Percentiles rank a stretch among this genome's conserved stretches.
These are phyloP conservation scores for Cryptococcus sp. DNA, from an alignment of 1,284 basidiomycete species.

Conservation along the genomic window DNA sequence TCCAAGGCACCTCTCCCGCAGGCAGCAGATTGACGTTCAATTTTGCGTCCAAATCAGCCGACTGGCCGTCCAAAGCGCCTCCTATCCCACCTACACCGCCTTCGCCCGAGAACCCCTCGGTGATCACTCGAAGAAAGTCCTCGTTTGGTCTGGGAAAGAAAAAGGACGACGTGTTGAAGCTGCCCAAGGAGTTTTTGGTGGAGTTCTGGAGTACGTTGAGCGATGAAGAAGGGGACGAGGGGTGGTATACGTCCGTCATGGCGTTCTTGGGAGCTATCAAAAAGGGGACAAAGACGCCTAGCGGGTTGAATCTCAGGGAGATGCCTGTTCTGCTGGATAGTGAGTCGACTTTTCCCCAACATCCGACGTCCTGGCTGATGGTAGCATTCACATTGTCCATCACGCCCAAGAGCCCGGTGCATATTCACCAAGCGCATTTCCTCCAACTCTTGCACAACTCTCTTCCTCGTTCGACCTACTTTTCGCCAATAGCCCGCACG, in stretches of 20 bases:
- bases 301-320: constrained; percentile 40
- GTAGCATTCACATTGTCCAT: constrained; percentile 19
- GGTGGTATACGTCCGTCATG: constrained; percentile 29
- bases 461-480: constrained; percentile 32
- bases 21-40: constrained; percentile 18
- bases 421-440: constrained; percentile 35
- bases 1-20: constrained; percentile 20
- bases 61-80: constrained; percentile 6
- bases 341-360: constrained; percentile 9
- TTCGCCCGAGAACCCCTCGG: constrained; percentile 2
- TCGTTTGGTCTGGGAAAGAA: constrained; percentile 16
- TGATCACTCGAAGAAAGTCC: constrained; percentile 18
- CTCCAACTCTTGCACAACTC: constrained; percentile 36
- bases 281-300: constrained; percentile 42
- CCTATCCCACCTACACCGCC: background rate
- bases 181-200: constrained; percentile 41
- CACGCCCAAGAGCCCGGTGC: constrained; percentile 15
- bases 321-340: constrained; percentile 37
- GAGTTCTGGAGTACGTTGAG: constrained; percentile 40
- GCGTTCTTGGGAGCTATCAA: constrained; percentile 35
- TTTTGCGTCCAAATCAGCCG: constrained; percentile 5
- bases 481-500: constrained; percentile 30
- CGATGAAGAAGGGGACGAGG: constrained; percentile 35
- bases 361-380: background rate
- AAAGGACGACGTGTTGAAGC: constrained; percentile 29